These are phyloP conservation scores for Mucuna pruriens DNA, from an alignment of 306 rosid genomes.

Conservation along the genomic window DNA sequence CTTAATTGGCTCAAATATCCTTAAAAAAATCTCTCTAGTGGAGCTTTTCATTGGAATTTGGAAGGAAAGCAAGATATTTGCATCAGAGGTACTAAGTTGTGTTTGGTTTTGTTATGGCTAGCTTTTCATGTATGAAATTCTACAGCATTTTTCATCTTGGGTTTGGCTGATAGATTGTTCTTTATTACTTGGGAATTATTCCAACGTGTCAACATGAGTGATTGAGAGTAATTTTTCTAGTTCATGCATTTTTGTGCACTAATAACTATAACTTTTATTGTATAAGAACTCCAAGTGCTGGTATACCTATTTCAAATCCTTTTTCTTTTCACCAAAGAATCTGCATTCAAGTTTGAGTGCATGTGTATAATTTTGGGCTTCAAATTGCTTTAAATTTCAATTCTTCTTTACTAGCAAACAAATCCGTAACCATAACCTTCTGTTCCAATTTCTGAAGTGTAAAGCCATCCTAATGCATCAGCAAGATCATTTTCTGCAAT, in stretches of 20 bases:
- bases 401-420: background rate
- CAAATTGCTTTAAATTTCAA: background rate
- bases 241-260: background rate
- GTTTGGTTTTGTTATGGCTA: slow-evolving; percentile 4
- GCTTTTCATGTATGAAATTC: slow-evolving; percentile 7
- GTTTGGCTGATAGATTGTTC: background rate
- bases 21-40: background rate
- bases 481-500: background rate
- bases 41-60: background rate
- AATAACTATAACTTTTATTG: background rate
- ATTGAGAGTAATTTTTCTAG: background rate
- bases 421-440: background rate
- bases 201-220: background rate
- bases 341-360: background rate
- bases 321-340: background rate
- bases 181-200: background rate
- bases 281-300: background rate
- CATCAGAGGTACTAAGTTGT: slow-evolving; percentile 33
- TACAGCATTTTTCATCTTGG: background rate
- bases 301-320: background rate
- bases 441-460: background rate
- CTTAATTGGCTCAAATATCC: background rate
- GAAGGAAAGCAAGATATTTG: background rate
- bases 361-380: background rate
- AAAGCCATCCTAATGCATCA: slow-evolving; percentile 1